Evolutionary conservation across 1,284 basidiomycete genomes (phyloP).

Genomic region (Pseudozyma tsukubaensis): DNA sequence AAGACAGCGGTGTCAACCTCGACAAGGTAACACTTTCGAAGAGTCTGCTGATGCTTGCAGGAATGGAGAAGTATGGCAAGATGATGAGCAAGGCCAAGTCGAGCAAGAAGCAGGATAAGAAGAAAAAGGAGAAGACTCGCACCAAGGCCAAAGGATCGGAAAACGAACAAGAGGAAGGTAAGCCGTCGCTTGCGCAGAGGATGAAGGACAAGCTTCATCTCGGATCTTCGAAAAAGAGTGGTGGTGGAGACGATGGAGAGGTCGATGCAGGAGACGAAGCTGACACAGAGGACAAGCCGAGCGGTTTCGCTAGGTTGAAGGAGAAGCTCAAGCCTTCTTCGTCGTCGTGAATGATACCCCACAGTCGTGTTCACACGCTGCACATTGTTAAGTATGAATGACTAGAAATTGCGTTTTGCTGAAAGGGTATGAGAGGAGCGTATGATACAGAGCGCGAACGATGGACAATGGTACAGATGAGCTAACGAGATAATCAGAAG

Average conservation of each 20-base stretch:
- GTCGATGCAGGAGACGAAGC: conserved; percentile 10
- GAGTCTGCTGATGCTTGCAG: conserved; percentile 48
- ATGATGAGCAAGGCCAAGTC: conserved; percentile 48
- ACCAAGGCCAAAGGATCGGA: conserved; percentile 7
- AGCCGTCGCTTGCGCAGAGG: conserved; percentile 14
- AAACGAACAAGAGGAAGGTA: conserved; percentile 5
- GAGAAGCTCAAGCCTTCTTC: conserved; percentile 23
- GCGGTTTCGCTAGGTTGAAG: conserved; percentile 17
- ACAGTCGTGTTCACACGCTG: not conserved
- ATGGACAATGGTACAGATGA: not conserved
- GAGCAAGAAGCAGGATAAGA: conserved; percentile 23
- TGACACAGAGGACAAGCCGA: conserved; percentile 25
- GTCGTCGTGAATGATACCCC: conserved; percentile 12
- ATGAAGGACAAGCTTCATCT: conserved; percentile 21
- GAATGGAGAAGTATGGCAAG: conserved; percentile 60
- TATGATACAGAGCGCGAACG: conserved; percentile 12
- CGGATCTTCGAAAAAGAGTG: conserved; percentile 11
- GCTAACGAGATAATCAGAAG: conserved; percentile 5
- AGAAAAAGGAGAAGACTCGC: conserved; percentile 28
- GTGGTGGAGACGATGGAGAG: not conserved
- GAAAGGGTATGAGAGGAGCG: not conserved
- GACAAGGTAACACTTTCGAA: conserved; percentile 55
- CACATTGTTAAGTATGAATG: not conserved
- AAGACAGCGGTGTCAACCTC: conserved; percentile 54
- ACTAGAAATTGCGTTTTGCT: not conserved